A percentile compares a stretch with the other conserved stretches of the same genome.
Evolutionary conservation across 768 basidiomycete species (phyloP).

Genomic region (Pleurotus citrinopileatus): DNA sequence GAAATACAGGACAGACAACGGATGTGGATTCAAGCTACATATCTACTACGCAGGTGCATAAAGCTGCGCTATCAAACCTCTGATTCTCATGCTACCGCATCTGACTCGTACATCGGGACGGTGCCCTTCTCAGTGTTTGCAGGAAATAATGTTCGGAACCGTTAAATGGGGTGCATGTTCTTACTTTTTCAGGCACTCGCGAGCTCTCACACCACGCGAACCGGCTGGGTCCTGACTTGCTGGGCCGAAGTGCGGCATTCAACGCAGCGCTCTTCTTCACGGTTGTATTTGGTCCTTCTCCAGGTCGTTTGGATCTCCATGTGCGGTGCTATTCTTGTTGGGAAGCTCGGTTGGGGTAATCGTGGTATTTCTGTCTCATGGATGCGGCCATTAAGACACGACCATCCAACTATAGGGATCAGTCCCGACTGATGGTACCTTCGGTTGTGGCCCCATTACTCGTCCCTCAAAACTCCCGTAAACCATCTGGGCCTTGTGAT

Average conservation of each 20-base stretch:
- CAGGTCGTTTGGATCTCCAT: slow-evolving; percentile 64
- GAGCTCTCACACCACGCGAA: neutral
- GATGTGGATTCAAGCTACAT: slow-evolving; percentile 95
- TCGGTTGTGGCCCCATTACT: slow-evolving; percentile 79
- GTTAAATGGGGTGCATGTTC: slow-evolving; percentile 88
- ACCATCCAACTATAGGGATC: too few species aligned
- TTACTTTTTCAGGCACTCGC: neutral
- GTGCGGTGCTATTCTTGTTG: slow-evolving; percentile 77
- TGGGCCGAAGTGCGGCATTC: slow-evolving; percentile 88
- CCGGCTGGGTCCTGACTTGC: slow-evolving; percentile 69
- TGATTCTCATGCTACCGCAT: too few species aligned
- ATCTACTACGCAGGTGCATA: slow-evolving; percentile 76
- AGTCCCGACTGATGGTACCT: slow-evolving; percentile 96
- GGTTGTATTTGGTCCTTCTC: slow-evolving; percentile 85
- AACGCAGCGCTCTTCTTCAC: slow-evolving; percentile 92
- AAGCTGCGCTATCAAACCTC: too few species aligned
- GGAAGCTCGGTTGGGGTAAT: slow-evolving; percentile 92
- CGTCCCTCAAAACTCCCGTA: slow-evolving; percentile 74
- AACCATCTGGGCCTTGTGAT: slow-evolving; percentile 51
- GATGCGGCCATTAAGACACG: neutral
- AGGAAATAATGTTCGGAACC: slow-evolving; percentile 97
- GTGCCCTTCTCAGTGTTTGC: slow-evolving; percentile 88
- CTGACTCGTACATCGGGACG: slow-evolving; percentile 73
- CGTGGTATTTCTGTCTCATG: slow-evolving; percentile 2
- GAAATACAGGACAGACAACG: slow-evolving; percentile 44